Base-by-base conservation (phyloP, 177 flowering plant genomes). In the Vitis hybrid region DNA sequence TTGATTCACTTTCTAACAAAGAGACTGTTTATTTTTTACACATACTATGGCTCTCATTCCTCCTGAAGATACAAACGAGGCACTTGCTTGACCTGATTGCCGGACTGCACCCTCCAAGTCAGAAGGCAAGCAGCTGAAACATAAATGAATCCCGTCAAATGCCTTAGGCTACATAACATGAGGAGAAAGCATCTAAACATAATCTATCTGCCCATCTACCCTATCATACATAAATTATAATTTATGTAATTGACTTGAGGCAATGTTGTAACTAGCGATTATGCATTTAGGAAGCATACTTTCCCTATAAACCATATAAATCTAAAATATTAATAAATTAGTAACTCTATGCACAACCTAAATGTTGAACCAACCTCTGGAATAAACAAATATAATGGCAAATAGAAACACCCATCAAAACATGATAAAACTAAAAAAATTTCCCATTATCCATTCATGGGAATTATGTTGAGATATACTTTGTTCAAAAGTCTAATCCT, bases 31-130 rank as follows among this genome's bases (percentile, higher is more conserved):
- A 40, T 35, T 2, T 50, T 21, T 46, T 32, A 17, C 30, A 84
- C 97, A 77, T 89, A 94, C 99, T 50, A 92, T 92, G 64, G 97
- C 97, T 85, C 99, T 85, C 84, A 75, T 81, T 75, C 99, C 97
- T 79, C 99, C 97, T 3, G 93, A 83, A 62, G 90, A 76, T 50
- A 92, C 84, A 72, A 91, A 94, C 64, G 66, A 18, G 12, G 93
- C 97, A 80, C 78, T 72, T 68, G 98, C 95, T 82, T 80, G 73
- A 66, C 97, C 72, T 27, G 99, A 90, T 75, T 94, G 99, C 56
- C 85, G 82, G 55, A 94, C 93, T 24, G 99, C 99, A 67, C 94
- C 98, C 81, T 83, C 96, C 97, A 94, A 84, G 82, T 92, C 92
- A 62, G 89, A 78, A 52, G 99, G 99, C 82, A 94, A 84, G 83